phyloP scores from a whole-genome alignment of 2,329 filamentous ascomycete species.

The Venturia oleaginea region DNA sequence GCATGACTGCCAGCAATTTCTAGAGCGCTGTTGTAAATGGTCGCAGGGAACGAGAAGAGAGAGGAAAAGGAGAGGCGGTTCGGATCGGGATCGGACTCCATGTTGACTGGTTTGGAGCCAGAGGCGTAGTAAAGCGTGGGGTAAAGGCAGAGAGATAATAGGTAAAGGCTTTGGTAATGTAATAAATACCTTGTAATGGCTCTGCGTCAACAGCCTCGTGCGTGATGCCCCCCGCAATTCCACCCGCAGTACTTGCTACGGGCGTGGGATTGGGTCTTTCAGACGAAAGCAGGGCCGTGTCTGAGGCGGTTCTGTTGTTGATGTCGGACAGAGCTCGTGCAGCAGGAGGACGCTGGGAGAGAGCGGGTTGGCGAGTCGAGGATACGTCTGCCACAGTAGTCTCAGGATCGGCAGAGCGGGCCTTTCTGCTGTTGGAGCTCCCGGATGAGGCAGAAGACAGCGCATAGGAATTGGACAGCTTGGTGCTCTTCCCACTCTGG shows the following conservation, averaged over 20 bases:
- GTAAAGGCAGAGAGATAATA: slow-evolving; percentile 15
- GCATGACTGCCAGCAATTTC: slow-evolving; percentile 32
- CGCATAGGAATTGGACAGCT: slow-evolving; percentile 25
- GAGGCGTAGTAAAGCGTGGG: slow-evolving; percentile 19
- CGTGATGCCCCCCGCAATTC: slow-evolving; percentile 21
- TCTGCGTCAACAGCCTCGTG: slow-evolving; percentile 56
- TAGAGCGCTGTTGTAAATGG: slow-evolving; percentile 44
- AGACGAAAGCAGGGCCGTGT: neutral
- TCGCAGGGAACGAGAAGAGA: slow-evolving; percentile 59
- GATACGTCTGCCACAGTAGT: slow-evolving; percentile 32
- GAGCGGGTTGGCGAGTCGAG: neutral
- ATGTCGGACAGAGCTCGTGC: slow-evolving; percentile 1
- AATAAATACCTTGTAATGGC: slow-evolving; percentile 26
- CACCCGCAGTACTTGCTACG: neutral
- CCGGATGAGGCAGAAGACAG: slow-evolving; percentile 40
- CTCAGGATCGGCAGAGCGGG: slow-evolving; percentile 50
- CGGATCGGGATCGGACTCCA: slow-evolving; percentile 29
- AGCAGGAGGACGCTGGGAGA: neutral
- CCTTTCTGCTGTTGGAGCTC: slow-evolving; percentile 40
- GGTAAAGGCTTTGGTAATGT: slow-evolving; percentile 15
- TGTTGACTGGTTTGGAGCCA: slow-evolving; percentile 33
- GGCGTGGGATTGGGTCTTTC: neutral
- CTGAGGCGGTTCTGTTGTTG: slow-evolving; percentile 1
- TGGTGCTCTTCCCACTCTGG: slow-evolving; percentile 21
- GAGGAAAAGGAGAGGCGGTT: slow-evolving; percentile 68